A percentile compares a stretch with the other conserved stretches of the same genome.
These are phyloP conservation scores for Aureobasidium leucospermi DNA, from an alignment of 2,329 filamentous ascomycete species.

Conservation along the genomic window DNA sequence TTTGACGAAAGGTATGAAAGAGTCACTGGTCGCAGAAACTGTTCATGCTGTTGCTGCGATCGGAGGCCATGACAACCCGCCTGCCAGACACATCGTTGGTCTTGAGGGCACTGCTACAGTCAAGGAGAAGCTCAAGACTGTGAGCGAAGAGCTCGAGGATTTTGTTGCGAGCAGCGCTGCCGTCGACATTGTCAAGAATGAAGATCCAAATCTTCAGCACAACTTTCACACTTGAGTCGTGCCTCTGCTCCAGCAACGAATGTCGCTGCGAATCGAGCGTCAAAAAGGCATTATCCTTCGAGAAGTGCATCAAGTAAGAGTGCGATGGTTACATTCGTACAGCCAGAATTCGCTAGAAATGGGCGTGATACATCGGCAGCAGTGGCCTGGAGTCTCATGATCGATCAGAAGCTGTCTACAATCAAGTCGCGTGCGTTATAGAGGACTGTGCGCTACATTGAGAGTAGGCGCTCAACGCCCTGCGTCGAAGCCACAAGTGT, in stretches of 20 bases:
- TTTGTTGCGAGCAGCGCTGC: conserved; percentile 85
- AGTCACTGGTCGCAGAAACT: conserved; percentile 75
- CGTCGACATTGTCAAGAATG: conserved; percentile 57
- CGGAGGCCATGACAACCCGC: conserved; percentile 91
- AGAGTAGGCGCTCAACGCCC: not conserved
- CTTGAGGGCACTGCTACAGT: conserved; percentile 80
- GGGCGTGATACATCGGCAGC: too few relatives aligned
- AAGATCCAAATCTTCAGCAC: conserved; percentile 9
- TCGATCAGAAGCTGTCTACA: not conserved
- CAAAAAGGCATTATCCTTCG: too few relatives aligned
- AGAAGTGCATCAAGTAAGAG: too few relatives aligned
- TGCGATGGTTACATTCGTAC: too few relatives aligned
- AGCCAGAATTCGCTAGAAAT: too few relatives aligned
- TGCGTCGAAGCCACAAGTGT: not conserved
- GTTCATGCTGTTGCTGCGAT: conserved; percentile 87
- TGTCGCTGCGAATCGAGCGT: too few relatives aligned
- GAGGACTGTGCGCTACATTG: not conserved
- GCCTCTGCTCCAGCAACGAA: not conserved
- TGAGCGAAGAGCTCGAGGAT: conserved; percentile 92
- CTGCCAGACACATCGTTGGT: conserved; percentile 87
- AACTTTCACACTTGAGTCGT: not conserved
- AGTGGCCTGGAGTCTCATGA: not conserved
- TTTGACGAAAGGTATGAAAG: conserved; percentile 59
- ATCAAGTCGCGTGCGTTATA: not conserved
- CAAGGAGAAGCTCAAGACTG: conserved; percentile 92